Base-by-base conservation (phyloP, 352 stramenopile species). In the Phytophthora europaea region DNA sequence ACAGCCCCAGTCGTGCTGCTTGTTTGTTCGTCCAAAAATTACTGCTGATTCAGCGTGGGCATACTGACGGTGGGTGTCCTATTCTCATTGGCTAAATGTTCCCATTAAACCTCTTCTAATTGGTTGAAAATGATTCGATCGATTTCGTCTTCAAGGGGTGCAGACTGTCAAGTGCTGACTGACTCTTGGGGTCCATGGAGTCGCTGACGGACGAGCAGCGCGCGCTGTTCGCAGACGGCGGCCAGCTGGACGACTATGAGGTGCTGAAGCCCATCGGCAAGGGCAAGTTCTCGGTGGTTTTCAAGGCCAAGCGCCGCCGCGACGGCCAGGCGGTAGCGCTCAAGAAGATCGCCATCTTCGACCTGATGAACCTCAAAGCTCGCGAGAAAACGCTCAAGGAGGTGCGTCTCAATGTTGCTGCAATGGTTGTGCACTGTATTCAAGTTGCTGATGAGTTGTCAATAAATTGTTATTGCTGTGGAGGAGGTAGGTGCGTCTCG, bases 281-380 rank as follows among this genome's bases (percentile, higher is more conserved):
- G 66, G 94, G 94, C 53, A 98, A 98, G 75, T 98, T 98, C 75
- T 97, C 93, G 6, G 82, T 98, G 45, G 94, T 98, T 23, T 98
- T 92, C 76, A 95, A 94, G 61, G 93, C 94, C 26, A 90, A 79
- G 58, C 83, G 87, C n/a, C 81, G 73, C 20, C 48, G 68, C 18
- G 90, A 98, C 61, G 87, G 60, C 6, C 79, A 90, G 67, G 62
- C 83, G 2, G 94, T 98, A 18, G 96, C 96, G 45, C 84, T 99
- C 58, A 99, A 99, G 85, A 95, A 98, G 72, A 98, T 99, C 66
- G 84, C 81, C 50, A 96, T 98, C 65, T 97, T 97, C 72, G 85
- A 95, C 78, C 76, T 93, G 48, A 98, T 98, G 89, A 94, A 98
- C 76, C 69, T 86, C n/a, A 91, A 92, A 60, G 81, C 91, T 47